Percentiles rank a stretch among this genome's conserved stretches.
Conservation (phyloP, 148 eudicot genomes). For the Rhododendron kiyosumense region DNA sequence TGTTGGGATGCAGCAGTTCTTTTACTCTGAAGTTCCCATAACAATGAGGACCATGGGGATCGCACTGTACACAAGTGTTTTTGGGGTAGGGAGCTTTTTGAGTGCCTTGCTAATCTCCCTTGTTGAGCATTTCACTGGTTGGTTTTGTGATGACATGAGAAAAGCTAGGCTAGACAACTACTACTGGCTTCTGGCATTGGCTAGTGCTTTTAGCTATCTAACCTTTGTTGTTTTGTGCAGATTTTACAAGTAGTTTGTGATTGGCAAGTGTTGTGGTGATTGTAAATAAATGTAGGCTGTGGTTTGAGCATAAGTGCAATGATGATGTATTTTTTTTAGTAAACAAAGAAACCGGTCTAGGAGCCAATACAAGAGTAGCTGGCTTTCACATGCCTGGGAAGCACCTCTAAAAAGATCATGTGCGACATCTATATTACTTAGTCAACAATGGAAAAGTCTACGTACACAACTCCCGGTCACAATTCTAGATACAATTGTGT, state of each 20-base stretch:
- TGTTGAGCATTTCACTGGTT: slow-evolving; percentile 47
- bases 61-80: slow-evolving; percentile 75
- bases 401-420: too few species aligned
- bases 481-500: too few species aligned
- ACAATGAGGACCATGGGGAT: slow-evolving; percentile 84
- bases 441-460: too few species aligned
- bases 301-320: background rate
- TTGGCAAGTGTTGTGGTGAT: background rate
- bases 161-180: slow-evolving; percentile 74
- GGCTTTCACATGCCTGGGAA: too few species aligned
- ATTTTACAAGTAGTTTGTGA: slow-evolving; percentile 36
- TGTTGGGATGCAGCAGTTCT: slow-evolving; percentile 92
- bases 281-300: background rate
- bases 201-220: slow-evolving; percentile 50
- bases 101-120: slow-evolving; percentile 59
- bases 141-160: slow-evolving; percentile 84
- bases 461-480: too few species aligned
- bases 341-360: too few species aligned
- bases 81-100: slow-evolving; percentile 81
- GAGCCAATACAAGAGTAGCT: too few species aligned
- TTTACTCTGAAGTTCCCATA: slow-evolving; percentile 69
- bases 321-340: too few species aligned
- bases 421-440: too few species aligned
- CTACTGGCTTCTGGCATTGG: slow-evolving; percentile 70
- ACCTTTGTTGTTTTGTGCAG: slow-evolving; percentile 49